These are phyloP conservation scores for Omphalea diandra DNA, from an alignment of 441 rosid genomes.

Conservation along the genomic window DNA sequence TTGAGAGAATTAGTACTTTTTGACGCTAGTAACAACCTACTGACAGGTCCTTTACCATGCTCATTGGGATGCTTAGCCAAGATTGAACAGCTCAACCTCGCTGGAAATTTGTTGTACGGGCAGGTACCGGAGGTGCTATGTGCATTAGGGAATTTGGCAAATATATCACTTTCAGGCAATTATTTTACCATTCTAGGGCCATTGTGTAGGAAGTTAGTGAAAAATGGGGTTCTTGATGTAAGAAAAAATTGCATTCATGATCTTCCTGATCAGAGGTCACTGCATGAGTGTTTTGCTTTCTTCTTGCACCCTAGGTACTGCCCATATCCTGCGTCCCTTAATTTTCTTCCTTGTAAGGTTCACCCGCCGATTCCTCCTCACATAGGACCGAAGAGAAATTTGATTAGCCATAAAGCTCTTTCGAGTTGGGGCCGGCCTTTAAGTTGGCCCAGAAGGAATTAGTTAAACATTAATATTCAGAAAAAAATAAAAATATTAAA, in stretches of 20 bases:
- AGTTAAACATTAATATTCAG: no score
- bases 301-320: conserved; percentile 29
- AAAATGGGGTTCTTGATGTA: conserved; percentile 33
- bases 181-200: conserved; percentile 45
- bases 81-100: conserved; percentile 40
- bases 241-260: conserved; percentile 39
- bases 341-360: conserved; percentile 28
- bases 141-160: conserved; percentile 26
- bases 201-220: conserved; percentile 34
- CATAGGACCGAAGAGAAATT: conserved; percentile 13
- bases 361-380: not conserved
- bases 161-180: conserved; percentile 39
- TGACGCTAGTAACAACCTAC: conserved; percentile 39
- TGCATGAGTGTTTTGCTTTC: conserved; percentile 36
- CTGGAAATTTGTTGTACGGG: conserved; percentile 41
- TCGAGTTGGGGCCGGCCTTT: no score
- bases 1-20: conserved; percentile 30
- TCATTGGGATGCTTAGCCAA: conserved; percentile 43
- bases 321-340: conserved; percentile 13
- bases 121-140: conserved; percentile 47
- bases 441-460: no score
- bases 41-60: conserved; percentile 49
- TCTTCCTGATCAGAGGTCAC: conserved; percentile 43
- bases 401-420: conserved; percentile 29
- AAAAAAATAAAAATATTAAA: no score